Conservation (phyloP, 2,329 filamentous ascomycete genomes). For the Xylariomycetidae sp. region DNA sequence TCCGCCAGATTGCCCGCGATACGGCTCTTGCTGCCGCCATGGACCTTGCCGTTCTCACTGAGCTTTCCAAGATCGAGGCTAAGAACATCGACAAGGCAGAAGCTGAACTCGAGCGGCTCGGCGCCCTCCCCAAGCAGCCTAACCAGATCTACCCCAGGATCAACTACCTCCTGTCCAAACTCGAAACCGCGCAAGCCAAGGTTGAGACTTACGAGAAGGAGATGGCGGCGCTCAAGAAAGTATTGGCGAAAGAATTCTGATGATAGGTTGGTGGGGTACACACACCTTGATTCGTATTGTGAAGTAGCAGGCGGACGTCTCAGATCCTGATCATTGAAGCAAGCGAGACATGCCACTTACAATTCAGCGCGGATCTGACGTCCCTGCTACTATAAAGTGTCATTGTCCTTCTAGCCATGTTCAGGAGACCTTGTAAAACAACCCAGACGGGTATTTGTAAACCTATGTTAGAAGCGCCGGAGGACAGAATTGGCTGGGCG, state of each 20-base stretch:
- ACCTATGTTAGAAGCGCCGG: too few relatives aligned
- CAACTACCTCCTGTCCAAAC: conserved; percentile 66
- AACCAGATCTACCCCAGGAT: conserved; percentile 60
- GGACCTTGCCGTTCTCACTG: conserved; percentile 62
- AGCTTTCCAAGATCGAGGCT: conserved; percentile 66
- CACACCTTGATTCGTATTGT: too few relatives aligned
- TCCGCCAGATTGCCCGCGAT: conserved; percentile 65
- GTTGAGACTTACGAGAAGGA: conserved; percentile 69
- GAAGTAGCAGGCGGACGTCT: too few relatives aligned
- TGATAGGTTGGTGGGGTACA: too few relatives aligned
- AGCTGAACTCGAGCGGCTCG: conserved; percentile 67
- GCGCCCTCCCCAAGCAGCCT: conserved; percentile 63
- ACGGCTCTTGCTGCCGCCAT: conserved; percentile 67
- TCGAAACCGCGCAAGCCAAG: conserved; percentile 67
- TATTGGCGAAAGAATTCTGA: conserved; percentile 40
- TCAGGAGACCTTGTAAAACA: too few relatives aligned
- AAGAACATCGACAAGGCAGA: conserved; percentile 74
- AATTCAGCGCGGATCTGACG: too few relatives aligned
- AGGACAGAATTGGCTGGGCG: too few relatives aligned
- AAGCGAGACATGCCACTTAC: too few relatives aligned
- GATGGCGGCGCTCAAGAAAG: conserved; percentile 64
- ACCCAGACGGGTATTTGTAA: too few relatives aligned
- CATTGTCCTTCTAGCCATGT: too few relatives aligned
- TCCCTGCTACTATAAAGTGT: too few relatives aligned
- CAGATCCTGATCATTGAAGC: too few relatives aligned